A percentile compares a stretch with the other conserved stretches of the same genome.
Evolutionary conservation across 495 filamentous ascomycete species (phyloP).

Genomic region (Lepidopterella palustris): DNA sequence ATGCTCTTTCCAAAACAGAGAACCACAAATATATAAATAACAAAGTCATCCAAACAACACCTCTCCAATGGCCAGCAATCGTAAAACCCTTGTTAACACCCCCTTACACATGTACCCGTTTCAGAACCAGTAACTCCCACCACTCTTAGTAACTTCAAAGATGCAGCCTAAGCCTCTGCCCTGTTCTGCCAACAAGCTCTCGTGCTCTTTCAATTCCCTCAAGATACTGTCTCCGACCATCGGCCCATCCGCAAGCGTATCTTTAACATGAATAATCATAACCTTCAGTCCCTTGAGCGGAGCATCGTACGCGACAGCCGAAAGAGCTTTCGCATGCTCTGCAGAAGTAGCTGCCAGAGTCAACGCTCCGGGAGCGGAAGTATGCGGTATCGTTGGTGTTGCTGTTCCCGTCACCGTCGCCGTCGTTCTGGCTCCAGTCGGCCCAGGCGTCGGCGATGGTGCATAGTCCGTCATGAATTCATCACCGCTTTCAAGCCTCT

Average conservation of each 20-base stretch:
- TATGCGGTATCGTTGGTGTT: conserved; percentile 3
- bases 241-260: conserved; percentile 45
- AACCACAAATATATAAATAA: too few relatives aligned
- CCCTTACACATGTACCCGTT: not conserved
- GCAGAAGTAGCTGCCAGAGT: not conserved
- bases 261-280: conserved; percentile 41
- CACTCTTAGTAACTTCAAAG: conserved; percentile 61
- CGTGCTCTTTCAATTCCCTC: conserved; percentile 56
- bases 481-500: conserved; percentile 20
- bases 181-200: conserved; percentile 41
- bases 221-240: conserved; percentile 59
- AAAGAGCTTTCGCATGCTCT: conserved; percentile 10
- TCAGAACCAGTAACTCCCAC: conserved; percentile 43
- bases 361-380: conserved; percentile 4
- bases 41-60: too few relatives aligned
- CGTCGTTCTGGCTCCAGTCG: not conserved
- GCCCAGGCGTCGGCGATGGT: conserved; percentile 8
- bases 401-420: conserved; percentile 4
- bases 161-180: conserved; percentile 61
- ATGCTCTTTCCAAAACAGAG: too few relatives aligned
- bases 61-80: not conserved
- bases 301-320: conserved; percentile 27
- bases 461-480: conserved; percentile 23
- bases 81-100: not conserved
- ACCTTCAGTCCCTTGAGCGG: conserved; percentile 49